Evolutionary conservation across 352 stramenopile genomes (phyloP).

Genomic region (Pythium angustatum): DNA sequence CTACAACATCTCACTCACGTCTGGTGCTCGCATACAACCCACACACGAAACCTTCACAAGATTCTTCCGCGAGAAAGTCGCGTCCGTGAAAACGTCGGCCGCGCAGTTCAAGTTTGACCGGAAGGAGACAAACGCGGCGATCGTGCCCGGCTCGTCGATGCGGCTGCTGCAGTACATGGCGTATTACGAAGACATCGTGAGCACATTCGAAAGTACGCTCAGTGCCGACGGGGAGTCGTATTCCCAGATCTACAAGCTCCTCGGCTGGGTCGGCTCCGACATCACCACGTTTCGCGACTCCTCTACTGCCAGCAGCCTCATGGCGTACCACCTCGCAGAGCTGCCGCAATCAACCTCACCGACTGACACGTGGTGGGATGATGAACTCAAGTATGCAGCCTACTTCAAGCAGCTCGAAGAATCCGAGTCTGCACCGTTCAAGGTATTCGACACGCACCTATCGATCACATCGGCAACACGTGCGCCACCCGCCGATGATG

Average conservation of each 20-base stretch:
- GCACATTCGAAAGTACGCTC: slow-evolving; percentile 23
- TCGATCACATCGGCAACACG: slow-evolving; percentile 19
- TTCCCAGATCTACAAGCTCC: slow-evolving; percentile 39
- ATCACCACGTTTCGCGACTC: slow-evolving; percentile 45
- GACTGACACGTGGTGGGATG: slow-evolving; percentile 35
- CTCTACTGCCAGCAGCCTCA: slow-evolving; percentile 33
- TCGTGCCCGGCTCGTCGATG: slow-evolving; percentile 37
- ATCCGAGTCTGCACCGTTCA: slow-evolving; percentile 30
- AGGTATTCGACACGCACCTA: slow-evolving; percentile 31
- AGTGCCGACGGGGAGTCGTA: slow-evolving; percentile 22
- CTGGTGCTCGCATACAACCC: slow-evolving; percentile 17
- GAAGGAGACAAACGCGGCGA: slow-evolving; percentile 14
- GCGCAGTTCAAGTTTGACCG: slow-evolving; percentile 41
- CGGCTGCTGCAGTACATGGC: slow-evolving; percentile 44
- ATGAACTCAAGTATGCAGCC: slow-evolving; percentile 32
- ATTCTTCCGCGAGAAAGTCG: slow-evolving; percentile 34
- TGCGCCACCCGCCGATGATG: slow-evolving; percentile 25
- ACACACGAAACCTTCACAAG: slow-evolving; percentile 14
- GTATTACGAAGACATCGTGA: slow-evolving; percentile 41
- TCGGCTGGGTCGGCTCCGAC: slow-evolving; percentile 35
- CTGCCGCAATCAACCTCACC: neutral
- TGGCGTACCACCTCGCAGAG: slow-evolving; percentile 35
- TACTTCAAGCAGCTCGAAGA: slow-evolving; percentile 38
- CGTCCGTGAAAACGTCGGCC: slow-evolving; percentile 19
- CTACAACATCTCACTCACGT: slow-evolving; percentile 35